phyloP scores from a whole-genome alignment of 352 stramenopile species.

The Elongisporangium senticosum region DNA sequence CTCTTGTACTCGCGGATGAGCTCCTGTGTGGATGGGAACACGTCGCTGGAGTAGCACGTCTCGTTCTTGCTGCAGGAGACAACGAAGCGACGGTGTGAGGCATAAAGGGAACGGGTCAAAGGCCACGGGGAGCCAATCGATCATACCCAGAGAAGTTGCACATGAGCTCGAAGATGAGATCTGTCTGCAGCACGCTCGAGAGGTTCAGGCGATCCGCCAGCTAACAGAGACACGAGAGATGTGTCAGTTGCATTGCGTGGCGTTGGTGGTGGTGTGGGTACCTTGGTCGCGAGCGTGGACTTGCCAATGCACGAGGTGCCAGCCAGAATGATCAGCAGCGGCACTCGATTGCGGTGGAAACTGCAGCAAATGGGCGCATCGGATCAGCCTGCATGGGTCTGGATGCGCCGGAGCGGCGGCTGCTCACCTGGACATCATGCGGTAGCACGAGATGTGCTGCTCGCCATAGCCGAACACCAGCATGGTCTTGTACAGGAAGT shows the following conservation, averaged over 20 bases:
- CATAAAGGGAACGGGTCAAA: neutral
- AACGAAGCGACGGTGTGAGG: too few species aligned
- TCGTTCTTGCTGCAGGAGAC: conserved; percentile 35
- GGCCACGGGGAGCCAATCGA: neutral
- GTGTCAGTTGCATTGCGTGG: too few species aligned
- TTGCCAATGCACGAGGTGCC: conserved; percentile 82
- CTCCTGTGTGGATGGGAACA: conserved; percentile 51
- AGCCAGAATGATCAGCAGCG: conserved; percentile 79
- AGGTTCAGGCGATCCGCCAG: conserved; percentile 82
- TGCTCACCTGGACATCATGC: conserved; percentile 83
- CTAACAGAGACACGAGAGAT: conserved; percentile 20
- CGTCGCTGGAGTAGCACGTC: conserved; percentile 56
- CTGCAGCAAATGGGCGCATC: conserved; percentile 16
- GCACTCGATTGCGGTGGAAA: conserved; percentile 80
- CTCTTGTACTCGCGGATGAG: conserved; percentile 68
- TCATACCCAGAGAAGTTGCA: conserved; percentile 84
- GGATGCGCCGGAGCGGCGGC: neutral
- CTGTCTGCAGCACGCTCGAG: conserved; percentile 81
- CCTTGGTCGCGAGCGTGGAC: conserved; percentile 85
- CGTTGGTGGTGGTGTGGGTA: conserved; percentile 8
- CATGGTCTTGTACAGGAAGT: conserved; percentile 90
- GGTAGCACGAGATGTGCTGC: conserved; percentile 75
- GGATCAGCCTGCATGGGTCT: neutral
- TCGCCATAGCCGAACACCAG: conserved; percentile 85
- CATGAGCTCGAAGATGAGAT: conserved; percentile 88